Conservation (phyloP, 441 rosid genomes). For the Metrosideros polymorpha region DNA sequence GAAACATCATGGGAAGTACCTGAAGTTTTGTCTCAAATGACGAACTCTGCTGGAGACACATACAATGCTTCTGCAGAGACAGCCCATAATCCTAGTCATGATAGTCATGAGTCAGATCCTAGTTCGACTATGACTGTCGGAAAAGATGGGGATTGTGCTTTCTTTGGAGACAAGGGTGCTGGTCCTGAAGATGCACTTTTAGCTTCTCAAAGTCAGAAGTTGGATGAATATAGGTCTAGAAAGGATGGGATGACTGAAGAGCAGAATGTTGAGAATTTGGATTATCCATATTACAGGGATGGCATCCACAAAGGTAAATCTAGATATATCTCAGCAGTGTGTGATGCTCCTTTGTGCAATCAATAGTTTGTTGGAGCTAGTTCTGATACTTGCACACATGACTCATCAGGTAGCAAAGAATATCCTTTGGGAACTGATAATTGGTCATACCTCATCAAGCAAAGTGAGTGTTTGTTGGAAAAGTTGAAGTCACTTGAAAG, state of each 20-base stretch:
- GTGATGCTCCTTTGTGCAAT: conserved; percentile 16
- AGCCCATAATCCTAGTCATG: conserved; percentile 2
- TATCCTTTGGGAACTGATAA: conserved; percentile 24
- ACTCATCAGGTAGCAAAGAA: conserved; percentile 18
- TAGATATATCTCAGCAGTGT: conserved; percentile 13
- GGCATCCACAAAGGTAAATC: conserved; percentile 24
- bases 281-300: conserved; percentile 12
- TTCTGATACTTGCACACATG: conserved; percentile 10
- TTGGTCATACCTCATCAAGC: conserved; percentile 38
- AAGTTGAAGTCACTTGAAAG: conserved; percentile 63
- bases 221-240: conserved; percentile 10
- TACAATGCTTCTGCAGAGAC: neutral
- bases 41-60: conserved; percentile 16
- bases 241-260: conserved; percentile 23
- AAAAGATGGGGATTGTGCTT: conserved; percentile 23
- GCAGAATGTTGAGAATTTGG: conserved; percentile 18
- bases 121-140: conserved; percentile 13
- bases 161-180: conserved; percentile 2
- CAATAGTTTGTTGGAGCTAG: conserved; percentile 6
- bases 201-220: conserved; percentile 19
- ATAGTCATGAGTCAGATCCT: conserved; percentile 22
- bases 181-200: conserved; percentile 15
- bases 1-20: conserved; percentile 98
- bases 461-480: conserved; percentile 55
- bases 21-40: conserved; percentile 30